Conservation (phyloP, 1,284 basidiomycete species). For the Peniophora sp. region DNA sequence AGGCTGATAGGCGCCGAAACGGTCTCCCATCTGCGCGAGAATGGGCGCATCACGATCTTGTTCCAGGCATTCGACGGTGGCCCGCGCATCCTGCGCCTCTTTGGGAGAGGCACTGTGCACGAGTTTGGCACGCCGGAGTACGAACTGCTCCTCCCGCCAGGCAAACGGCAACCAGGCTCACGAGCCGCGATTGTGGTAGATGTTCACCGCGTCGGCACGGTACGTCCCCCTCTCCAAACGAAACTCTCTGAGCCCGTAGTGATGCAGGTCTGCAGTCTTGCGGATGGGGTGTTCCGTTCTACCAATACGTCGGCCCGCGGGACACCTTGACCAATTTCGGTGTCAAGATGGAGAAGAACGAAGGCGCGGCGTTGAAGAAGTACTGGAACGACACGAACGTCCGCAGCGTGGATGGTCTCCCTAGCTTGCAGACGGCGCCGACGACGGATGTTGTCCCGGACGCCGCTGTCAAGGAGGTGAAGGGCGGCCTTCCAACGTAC, state of each 20-base stretch:
- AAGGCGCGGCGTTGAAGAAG: constrained; percentile 26
- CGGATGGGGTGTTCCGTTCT: constrained; percentile 45
- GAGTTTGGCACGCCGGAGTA: constrained; percentile 50
- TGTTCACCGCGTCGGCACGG: constrained; percentile 44
- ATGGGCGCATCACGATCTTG: constrained; percentile 47
- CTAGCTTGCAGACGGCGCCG: constrained; percentile 13
- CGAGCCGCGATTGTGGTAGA: constrained; percentile 43
- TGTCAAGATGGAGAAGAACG: constrained; percentile 20
- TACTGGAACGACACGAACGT: constrained; percentile 41
- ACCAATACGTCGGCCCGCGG: constrained; percentile 36
- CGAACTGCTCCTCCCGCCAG: constrained; percentile 30
- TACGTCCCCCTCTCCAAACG: constrained; percentile 19
- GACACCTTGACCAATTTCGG: constrained; percentile 26
- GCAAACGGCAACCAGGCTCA: constrained; percentile 40
- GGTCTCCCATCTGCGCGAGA: constrained; percentile 50
- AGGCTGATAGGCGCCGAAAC: constrained; percentile 42
- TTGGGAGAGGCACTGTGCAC: constrained; percentile 38
- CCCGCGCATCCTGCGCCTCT: constrained; percentile 43
- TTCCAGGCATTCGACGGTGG: constrained; percentile 49
- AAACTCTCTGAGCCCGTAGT: too few species aligned
- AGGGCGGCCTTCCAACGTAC: background rate
- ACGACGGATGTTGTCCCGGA: constrained; percentile 6
- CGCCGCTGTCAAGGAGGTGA: background rate
- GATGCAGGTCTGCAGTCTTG: constrained; percentile 34
- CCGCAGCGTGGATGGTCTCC: constrained; percentile 43